A percentile compares a stretch with the other conserved stretches of the same genome.
These are phyloP conservation scores for Ailanthus altissimus DNA, from an alignment of 345 rosid species.

Conservation along the genomic window DNA sequence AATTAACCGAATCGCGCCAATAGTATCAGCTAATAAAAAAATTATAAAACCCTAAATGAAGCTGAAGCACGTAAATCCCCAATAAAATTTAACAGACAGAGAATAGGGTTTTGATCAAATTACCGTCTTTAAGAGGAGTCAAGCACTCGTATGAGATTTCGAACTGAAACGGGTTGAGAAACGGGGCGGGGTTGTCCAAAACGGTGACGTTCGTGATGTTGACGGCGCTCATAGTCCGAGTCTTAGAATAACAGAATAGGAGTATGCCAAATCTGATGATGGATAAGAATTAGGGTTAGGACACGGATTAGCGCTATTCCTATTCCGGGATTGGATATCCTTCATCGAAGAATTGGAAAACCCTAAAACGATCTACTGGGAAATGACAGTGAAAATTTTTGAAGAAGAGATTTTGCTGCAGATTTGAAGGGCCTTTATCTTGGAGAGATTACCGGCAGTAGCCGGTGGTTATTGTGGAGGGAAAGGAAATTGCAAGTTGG, in stretches of 20 bases:
- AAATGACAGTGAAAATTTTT: not conserved
- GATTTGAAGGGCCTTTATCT: not conserved
- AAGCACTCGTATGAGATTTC: conserved; percentile 98
- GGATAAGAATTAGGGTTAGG: too few species aligned
- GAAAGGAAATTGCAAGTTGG: conserved; percentile 19
- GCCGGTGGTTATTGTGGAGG: conserved; percentile 21
- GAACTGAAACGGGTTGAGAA: conserved; percentile 85
- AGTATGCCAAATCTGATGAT: not conserved
- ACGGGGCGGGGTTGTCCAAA: conserved; percentile 87
- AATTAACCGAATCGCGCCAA: not conserved
- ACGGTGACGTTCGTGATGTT: conserved; percentile 91
- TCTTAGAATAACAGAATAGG: not conserved
- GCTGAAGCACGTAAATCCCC: not conserved
- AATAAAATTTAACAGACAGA: not conserved
- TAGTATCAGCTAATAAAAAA: not conserved
- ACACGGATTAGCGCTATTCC: not conserved
- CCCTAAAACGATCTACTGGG: conserved; percentile 7
- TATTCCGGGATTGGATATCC: conserved; percentile 3
- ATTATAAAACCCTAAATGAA: conserved; percentile 14
- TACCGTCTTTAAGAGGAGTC: conserved; percentile 96
- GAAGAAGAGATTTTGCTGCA: too few species aligned
- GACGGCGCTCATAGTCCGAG: conserved; percentile 73
- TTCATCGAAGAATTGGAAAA: conserved; percentile 3
- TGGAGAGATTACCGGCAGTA: conserved; percentile 16
- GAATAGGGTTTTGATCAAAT: not conserved